These are phyloP conservation scores for Rhodotorula graminis DNA, from an alignment of 768 basidiomycete genomes.

Conservation along the genomic window DNA sequence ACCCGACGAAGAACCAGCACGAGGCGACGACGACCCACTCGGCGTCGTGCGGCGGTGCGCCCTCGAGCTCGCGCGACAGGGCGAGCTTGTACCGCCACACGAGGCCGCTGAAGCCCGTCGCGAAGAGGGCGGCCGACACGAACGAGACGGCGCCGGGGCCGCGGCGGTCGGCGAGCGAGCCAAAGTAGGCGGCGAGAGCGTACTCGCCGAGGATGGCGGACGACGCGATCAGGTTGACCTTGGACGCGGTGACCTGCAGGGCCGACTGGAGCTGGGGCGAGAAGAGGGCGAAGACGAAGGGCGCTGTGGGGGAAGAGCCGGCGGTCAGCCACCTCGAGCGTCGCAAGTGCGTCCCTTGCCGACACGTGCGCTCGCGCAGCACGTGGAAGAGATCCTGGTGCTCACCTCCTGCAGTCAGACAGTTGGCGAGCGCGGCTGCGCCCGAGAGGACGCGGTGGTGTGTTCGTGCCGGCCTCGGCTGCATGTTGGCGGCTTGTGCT, in stretches of 20 bases:
- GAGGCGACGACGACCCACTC: slow-evolving; percentile 11
- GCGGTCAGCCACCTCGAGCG: too few species aligned
- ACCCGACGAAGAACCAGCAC: slow-evolving; percentile 30
- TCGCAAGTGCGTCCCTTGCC: too few species aligned
- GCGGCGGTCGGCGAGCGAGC: slow-evolving; percentile 16
- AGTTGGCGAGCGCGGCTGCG: slow-evolving; percentile 4
- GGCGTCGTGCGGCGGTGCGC: background rate
- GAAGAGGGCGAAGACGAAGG: slow-evolving; percentile 22
- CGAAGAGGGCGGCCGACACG: slow-evolving; percentile 10
- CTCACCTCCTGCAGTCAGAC: slow-evolving; percentile 24
- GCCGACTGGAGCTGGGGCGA: background rate
- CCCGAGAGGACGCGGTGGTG: background rate
- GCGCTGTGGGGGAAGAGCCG: background rate
- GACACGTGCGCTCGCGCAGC: too few species aligned
- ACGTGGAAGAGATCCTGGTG: background rate
- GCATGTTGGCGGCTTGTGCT: too few species aligned
- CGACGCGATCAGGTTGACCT: slow-evolving; percentile 16
- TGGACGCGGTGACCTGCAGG: slow-evolving; percentile 12
- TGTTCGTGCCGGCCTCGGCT: too few species aligned
- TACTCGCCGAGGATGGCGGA: slow-evolving; percentile 33
- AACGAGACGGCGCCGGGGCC: slow-evolving; percentile 28
- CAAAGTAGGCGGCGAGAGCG: slow-evolving; percentile 15
- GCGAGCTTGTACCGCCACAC: slow-evolving; percentile 10
- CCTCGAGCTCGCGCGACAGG: background rate
- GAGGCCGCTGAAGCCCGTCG: slow-evolving; percentile 6